A percentile compares a stretch with the other conserved stretches of the same genome.
These are phyloP conservation scores for Dryas alaskensis DNA, from an alignment of 306 rosid species.

Conservation along the genomic window DNA sequence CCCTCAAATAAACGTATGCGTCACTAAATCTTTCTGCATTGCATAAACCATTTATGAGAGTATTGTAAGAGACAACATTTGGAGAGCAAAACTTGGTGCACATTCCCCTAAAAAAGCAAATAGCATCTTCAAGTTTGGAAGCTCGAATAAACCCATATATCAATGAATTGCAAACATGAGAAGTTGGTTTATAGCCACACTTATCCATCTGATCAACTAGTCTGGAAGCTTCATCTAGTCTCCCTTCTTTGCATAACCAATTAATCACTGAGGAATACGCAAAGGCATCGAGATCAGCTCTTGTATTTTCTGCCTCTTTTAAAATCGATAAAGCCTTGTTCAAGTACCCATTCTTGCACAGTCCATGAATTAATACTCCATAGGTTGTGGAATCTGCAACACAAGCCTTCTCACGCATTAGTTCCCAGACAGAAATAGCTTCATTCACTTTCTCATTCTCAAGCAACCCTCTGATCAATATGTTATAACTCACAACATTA, in stretches of 20 bases:
- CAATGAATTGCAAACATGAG: slow-evolving; percentile 68
- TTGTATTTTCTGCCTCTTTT: slow-evolving; percentile 48
- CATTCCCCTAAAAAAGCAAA: slow-evolving; percentile 55
- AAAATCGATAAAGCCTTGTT: slow-evolving; percentile 62
- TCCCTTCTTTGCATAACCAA: slow-evolving; percentile 62
- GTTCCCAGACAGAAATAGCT: slow-evolving; percentile 56
- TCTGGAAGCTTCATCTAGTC: slow-evolving; percentile 59
- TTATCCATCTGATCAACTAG: slow-evolving; percentile 51
- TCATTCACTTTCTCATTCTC: slow-evolving; percentile 43
- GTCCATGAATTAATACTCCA: slow-evolving; percentile 69
- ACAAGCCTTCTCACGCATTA: slow-evolving; percentile 39
- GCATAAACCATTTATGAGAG: slow-evolving; percentile 74
- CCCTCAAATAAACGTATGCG: slow-evolving; percentile 56
- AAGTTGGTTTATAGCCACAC: slow-evolving; percentile 46
- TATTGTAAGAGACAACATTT: slow-evolving; percentile 71
- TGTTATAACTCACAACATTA: slow-evolving; percentile 65
- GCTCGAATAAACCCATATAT: slow-evolving; percentile 60
- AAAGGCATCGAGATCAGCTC: slow-evolving; percentile 52
- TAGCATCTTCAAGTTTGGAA: slow-evolving; percentile 61
- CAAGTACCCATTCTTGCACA: slow-evolving; percentile 68
- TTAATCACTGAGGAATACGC: slow-evolving; percentile 67
- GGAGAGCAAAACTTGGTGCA: slow-evolving; percentile 55
- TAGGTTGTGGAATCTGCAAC: slow-evolving; percentile 54
- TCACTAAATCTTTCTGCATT: slow-evolving; percentile 61
- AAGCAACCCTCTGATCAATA: slow-evolving; percentile 67